Conservation (phyloP, 139 green algal species). For the Trebouxia sp. region DNA sequence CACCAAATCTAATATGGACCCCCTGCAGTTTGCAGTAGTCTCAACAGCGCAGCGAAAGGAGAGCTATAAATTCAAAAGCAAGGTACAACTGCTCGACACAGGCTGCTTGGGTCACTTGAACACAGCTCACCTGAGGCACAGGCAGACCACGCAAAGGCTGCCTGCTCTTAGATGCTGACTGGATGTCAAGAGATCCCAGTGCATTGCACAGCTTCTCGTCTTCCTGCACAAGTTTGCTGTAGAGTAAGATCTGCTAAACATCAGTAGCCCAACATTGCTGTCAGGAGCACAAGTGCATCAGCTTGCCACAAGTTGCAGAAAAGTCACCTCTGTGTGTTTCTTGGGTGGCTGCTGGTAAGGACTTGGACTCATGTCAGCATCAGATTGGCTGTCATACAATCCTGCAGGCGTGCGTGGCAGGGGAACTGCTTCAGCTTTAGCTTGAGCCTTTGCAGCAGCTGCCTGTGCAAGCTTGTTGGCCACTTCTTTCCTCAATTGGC, state of each 20-base stretch:
- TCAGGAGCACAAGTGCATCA: too few relatives aligned
- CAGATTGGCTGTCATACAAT: constrained; percentile 5
- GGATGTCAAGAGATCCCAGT: constrained; percentile 8
- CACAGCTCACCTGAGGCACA: constrained; percentile 20
- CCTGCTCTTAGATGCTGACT: constrained; percentile 4
- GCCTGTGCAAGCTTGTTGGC: constrained; percentile 6
- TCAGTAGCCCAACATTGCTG: background rate
- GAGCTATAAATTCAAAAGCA: too few relatives aligned
- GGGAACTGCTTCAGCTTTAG: background rate
- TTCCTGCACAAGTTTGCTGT: background rate
- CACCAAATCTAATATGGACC: constrained; percentile 24
- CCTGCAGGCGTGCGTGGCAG: background rate
- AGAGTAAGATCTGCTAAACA: too few relatives aligned
- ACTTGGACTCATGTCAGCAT: background rate
- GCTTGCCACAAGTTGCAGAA: too few relatives aligned
- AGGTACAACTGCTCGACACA: too few relatives aligned
- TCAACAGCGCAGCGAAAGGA: background rate
- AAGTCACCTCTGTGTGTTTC: background rate
- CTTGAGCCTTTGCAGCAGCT: background rate
- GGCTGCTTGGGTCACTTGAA: too few relatives aligned
- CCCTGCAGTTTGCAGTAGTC: background rate
- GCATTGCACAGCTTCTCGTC: constrained; percentile 24
- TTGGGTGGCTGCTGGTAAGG: background rate
- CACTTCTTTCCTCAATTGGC: constrained; percentile 6
- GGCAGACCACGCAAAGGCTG: background rate